phyloP scores from a whole-genome alignment of 2,329 filamentous ascomycete species.

The Ilyonectria mors-panacis region DNA sequence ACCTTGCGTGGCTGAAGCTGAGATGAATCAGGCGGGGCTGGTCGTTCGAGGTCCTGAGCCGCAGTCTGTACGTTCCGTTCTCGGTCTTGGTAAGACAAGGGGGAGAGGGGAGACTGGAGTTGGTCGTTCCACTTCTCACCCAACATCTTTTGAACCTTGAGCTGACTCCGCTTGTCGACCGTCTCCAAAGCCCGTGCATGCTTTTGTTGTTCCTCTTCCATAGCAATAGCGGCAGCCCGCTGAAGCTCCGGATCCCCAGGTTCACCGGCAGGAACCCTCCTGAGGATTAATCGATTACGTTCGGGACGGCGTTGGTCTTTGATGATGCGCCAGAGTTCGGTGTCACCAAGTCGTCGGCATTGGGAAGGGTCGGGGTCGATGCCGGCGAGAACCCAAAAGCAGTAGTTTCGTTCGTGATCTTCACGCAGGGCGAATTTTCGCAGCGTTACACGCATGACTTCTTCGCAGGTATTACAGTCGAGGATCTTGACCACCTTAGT shows the following conservation, averaged over 20 bases:
- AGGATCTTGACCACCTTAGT: conserved; percentile 96
- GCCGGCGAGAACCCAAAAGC: conserved; percentile 93
- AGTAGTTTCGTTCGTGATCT: conserved; percentile 94
- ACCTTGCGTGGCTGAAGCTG: conserved; percentile 62
- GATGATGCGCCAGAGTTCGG: conserved; percentile 91
- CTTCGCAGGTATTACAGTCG: conserved; percentile 90
- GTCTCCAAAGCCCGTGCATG: conserved; percentile 75
- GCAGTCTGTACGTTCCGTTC: conserved; percentile 76
- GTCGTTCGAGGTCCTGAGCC: conserved; percentile 71
- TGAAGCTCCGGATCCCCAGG: conserved; percentile 90
- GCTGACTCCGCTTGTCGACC: conserved; percentile 82
- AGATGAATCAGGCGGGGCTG: conserved; percentile 64
- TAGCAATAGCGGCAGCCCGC: conserved; percentile 88
- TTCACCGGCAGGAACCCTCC: conserved; percentile 93
- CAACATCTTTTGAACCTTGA: conserved; percentile 90
- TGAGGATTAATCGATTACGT: conserved; percentile 89
- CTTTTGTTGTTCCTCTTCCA: conserved; percentile 86
- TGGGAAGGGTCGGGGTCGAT: conserved; percentile 85
- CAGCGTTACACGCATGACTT: conserved; percentile 91
- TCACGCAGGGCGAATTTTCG: conserved; percentile 91
- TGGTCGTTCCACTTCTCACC: conserved; percentile 89
- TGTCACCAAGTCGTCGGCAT: conserved; percentile 87
- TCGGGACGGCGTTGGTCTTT: conserved; percentile 89
- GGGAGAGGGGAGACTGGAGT: conserved; percentile 88
- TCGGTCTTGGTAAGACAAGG: conserved; percentile 79